Conservation (phyloP, 768 basidiomycete species). For the Lactifluus subvellereus region DNA sequence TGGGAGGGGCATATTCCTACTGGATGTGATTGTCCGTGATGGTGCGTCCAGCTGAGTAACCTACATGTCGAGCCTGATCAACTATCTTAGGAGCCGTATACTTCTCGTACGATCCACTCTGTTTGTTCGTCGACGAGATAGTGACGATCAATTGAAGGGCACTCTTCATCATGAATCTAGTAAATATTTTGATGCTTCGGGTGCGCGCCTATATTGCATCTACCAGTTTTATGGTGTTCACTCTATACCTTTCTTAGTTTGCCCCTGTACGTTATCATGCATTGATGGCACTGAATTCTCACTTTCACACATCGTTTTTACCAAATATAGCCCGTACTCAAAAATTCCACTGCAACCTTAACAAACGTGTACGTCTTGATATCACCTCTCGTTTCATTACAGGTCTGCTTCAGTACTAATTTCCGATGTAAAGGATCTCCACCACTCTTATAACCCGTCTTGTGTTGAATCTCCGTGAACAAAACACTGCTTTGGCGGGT, state of each 20-base stretch:
- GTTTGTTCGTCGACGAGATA: no score
- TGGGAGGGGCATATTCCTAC: neutral
- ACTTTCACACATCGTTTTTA: neutral
- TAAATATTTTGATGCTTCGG: constrained; percentile 8
- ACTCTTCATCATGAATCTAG: constrained; percentile 8
- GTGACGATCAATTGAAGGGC: neutral
- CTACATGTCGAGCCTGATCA: neutral
- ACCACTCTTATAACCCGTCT: no score
- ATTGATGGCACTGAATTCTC: neutral
- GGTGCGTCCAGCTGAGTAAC: neutral
- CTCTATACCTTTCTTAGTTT: neutral
- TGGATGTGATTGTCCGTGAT: neutral
- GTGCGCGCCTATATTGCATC: neutral
- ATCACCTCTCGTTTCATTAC: no score
- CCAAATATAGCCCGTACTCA: constrained; percentile 1
- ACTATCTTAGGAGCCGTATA: constrained; percentile 8
- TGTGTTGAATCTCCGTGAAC: no score
- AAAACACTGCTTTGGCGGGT: neutral
- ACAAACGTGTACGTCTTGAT: no score
- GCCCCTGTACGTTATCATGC: constrained; percentile 3
- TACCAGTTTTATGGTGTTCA: neutral
- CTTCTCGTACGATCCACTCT: constrained; percentile 6
- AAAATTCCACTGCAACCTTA: neutral
- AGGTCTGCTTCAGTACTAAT: no score
- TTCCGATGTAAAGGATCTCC: no score